Base-by-base conservation (phyloP, 2,329 filamentous ascomycete species). In the Beauveria brongniartii region DNA sequence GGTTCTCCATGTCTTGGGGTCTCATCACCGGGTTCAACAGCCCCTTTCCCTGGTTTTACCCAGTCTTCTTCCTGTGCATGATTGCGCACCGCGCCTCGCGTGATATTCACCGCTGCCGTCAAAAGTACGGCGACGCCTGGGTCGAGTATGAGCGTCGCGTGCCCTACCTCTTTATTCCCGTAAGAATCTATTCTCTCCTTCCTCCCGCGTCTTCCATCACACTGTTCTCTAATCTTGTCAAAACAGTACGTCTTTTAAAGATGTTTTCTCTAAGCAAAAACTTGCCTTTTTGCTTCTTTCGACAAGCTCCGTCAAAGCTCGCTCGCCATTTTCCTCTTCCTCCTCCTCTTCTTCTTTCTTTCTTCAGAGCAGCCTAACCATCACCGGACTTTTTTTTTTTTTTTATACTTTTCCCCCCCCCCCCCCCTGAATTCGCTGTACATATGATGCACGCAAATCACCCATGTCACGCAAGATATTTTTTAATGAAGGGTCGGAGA, bases 31-130 rank as follows among this genome's bases (percentile, higher is more conserved):
- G 79, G 1, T 81, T 81, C 62, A 73, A 72, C 67, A 91, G 87
- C 68, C 90, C 90, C 0, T 93, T 95, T 75, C 91, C 91, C 0
- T 96, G 91, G 90, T 95, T 96, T 74, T 94, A 95, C 70, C 89
- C 90, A 0, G 73, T 90, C 51, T 96, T 96, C 80, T 96, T 96
- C 73, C 78, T 79, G 41, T 77, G 77, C 66, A 94, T 94, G 90
- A 94, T 95, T 69, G 79, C 85, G 3, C 91, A 95, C 74, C 88
- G 91, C 62, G 89, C 90, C 12, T 75, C 77, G 57, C 82, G 91
- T 65, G 91, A 96, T 71, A 91, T 93, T 64, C 80, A 87, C 69
- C 82, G 87, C 65, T 96, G 91, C 74, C 84, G 85, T 64, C 79
- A 78, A 69, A 92, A 91, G 80, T 96, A 96, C 74, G 91, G 90